A percentile compares a stretch with the other conserved stretches of the same genome.
phyloP scores from a whole-genome alignment of 768 basidiomycete species.

The Lanmaoa pseudosensibilis region DNA sequence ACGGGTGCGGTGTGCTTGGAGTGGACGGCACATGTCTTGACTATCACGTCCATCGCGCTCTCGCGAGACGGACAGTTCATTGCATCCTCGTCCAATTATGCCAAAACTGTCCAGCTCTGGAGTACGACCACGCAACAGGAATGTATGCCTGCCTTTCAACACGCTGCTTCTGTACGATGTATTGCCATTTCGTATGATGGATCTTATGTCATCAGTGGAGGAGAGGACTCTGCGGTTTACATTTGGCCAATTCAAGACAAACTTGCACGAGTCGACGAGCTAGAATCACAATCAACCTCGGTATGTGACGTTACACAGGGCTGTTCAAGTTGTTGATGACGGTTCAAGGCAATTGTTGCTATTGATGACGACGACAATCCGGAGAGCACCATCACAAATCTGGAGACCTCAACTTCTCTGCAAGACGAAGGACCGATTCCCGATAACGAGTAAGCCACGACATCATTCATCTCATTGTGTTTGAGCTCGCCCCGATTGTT shows the following conservation, averaged over 20 bases:
- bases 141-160: background rate
- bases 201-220: constrained; percentile 1
- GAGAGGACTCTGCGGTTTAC: background rate
- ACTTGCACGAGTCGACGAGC: too few species aligned
- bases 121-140: background rate
- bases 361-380: background rate
- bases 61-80: constrained; percentile 12
- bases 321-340: background rate
- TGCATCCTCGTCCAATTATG: constrained; percentile 9
- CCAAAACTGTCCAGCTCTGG: constrained; percentile 18
- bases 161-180: background rate
- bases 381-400: background rate
- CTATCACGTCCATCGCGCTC: constrained; percentile 9
- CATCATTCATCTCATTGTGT: background rate
- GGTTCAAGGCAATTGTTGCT: background rate
- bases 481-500: background rate
- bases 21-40: constrained; percentile 8
- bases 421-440: background rate
- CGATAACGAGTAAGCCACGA: background rate
- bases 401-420: background rate
- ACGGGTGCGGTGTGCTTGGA: background rate
- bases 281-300: background rate
- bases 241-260: background rate
- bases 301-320: background rate
- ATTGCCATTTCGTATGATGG: constrained; percentile 3